Conservation (phyloP, 176 grass and related monocot genomes). For the Oryza nivara region DNA sequence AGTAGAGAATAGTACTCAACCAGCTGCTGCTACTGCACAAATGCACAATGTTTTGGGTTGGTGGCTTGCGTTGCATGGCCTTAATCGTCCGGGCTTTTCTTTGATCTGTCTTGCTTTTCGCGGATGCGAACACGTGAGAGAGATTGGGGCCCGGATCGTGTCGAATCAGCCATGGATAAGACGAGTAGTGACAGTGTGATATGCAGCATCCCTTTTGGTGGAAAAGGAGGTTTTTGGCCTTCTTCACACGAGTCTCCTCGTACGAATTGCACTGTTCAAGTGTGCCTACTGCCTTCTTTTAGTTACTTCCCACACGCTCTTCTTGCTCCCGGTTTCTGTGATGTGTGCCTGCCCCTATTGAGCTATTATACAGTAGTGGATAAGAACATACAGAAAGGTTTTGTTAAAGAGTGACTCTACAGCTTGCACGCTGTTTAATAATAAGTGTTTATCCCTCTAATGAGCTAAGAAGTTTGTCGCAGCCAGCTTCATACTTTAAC, state of each 20-base stretch:
- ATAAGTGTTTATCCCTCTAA: too few species aligned
- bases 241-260: background rate
- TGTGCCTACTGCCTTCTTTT: background rate
- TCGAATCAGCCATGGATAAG: conserved; percentile 31
- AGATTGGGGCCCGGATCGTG: background rate
- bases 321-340: conserved; percentile 12
- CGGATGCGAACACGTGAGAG: conserved; percentile 14
- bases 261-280: background rate
- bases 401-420: too few species aligned
- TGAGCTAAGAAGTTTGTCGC: too few species aligned
- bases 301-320: conserved; percentile 20
- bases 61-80: background rate
- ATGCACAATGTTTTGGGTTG: background rate
- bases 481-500: too few species aligned
- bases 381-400: background rate
- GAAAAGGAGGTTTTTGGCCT: conserved; percentile 14
- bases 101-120: background rate
- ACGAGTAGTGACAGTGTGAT: background rate
- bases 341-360: background rate
- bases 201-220: conserved; percentile 16
- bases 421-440: too few species aligned
- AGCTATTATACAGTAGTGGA: background rate
- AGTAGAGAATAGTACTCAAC: too few species aligned
- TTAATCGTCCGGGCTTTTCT: background rate
- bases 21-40: background rate